A percentile compares a stretch with the other conserved stretches of the same genome.
Evolutionary conservation across 495 filamentous ascomycete genomes (phyloP).

Genomic region (Stereocaulon alpinum): DNA sequence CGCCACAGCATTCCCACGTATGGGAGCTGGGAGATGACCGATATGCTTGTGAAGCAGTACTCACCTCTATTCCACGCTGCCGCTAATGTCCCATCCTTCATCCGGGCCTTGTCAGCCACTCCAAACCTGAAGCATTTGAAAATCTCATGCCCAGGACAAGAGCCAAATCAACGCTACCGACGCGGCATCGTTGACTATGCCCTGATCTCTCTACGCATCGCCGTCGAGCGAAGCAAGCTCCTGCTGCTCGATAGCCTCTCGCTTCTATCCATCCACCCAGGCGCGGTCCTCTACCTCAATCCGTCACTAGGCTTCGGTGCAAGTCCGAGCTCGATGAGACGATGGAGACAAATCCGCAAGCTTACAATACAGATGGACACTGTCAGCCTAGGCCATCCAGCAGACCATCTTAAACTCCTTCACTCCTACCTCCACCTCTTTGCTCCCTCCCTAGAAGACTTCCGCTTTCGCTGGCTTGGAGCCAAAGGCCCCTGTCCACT

Average conservation of each 20-base stretch:
- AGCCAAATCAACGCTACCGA: slow-evolving; percentile 53
- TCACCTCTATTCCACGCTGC: slow-evolving; percentile 74
- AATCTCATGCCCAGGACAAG: slow-evolving; percentile 61
- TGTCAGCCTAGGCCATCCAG: slow-evolving; percentile 46
- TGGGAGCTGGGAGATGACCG: slow-evolving; percentile 49
- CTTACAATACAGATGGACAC: slow-evolving; percentile 58
- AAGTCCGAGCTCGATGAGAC: slow-evolving; percentile 47
- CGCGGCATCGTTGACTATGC: slow-evolving; percentile 72
- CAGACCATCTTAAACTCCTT: slow-evolving; percentile 65
- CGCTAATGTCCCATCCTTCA: slow-evolving; percentile 71
- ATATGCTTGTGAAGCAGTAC: slow-evolving; percentile 68
- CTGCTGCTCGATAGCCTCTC: slow-evolving; percentile 50
- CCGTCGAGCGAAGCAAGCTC: slow-evolving; percentile 56
- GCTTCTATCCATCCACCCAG: slow-evolving; percentile 56
- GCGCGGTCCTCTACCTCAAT: slow-evolving; percentile 59
- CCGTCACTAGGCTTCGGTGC: slow-evolving; percentile 54
- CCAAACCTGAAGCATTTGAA: slow-evolving; percentile 56
- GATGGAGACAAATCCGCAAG: slow-evolving; percentile 63
- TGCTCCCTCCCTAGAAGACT: slow-evolving; percentile 46
- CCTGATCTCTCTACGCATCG: slow-evolving; percentile 66
- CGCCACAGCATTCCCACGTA: slow-evolving; percentile 50
- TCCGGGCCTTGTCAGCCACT: slow-evolving; percentile 53
- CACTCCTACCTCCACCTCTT: slow-evolving; percentile 62
- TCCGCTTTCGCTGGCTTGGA: slow-evolving; percentile 64
- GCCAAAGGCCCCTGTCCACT: slow-evolving; percentile 56